These are phyloP conservation scores for Hypocrella siamensis DNA, from an alignment of 2,329 filamentous ascomycete genomes.

Conservation along the genomic window DNA sequence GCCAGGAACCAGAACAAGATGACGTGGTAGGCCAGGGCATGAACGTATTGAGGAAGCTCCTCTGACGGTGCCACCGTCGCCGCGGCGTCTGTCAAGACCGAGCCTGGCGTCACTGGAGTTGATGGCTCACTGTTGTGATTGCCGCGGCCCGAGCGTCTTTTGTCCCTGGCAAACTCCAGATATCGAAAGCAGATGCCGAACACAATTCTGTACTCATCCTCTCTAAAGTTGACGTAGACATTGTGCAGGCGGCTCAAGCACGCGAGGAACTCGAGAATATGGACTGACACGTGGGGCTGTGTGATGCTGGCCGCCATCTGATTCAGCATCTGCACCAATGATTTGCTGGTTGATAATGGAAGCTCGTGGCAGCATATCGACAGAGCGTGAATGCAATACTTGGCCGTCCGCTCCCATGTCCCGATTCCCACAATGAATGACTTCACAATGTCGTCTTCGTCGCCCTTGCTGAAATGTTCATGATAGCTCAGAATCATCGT, in stretches of 20 bases:
- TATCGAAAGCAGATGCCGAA: conserved; percentile 94
- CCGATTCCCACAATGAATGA: conserved; percentile 76
- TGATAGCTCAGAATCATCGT: conserved; percentile 88
- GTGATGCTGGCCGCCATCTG: conserved; percentile 96
- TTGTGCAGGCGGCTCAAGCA: conserved; percentile 72
- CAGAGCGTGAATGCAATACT: conserved; percentile 85
- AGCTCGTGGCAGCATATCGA: conserved; percentile 93
- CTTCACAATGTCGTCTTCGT: conserved; percentile 79
- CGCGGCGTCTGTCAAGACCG: conserved; percentile 10
- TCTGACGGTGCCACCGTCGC: conserved; percentile 34
- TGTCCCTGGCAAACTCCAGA: conserved; percentile 71
- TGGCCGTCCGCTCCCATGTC: conserved; percentile 72
- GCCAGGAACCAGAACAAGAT: conserved; percentile 96
- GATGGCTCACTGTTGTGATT: conserved; percentile 28
- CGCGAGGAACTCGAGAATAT: conserved; percentile 91
- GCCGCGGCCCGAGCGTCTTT: conserved; percentile 30
- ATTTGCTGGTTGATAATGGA: conserved; percentile 72
- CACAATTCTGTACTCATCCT: conserved; percentile 84
- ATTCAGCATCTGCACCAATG: conserved; percentile 70
- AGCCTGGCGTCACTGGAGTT: conserved; percentile 10
- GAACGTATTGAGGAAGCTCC: conserved; percentile 83
- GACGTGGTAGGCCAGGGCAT: conserved; percentile 84
- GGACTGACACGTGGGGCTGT: conserved; percentile 77
- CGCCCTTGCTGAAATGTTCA: conserved; percentile 63
- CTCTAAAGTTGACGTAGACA: conserved; percentile 74